Conservation (phyloP, 495 filamentous ascomycete species). For the Penicillium antarcticum region DNA sequence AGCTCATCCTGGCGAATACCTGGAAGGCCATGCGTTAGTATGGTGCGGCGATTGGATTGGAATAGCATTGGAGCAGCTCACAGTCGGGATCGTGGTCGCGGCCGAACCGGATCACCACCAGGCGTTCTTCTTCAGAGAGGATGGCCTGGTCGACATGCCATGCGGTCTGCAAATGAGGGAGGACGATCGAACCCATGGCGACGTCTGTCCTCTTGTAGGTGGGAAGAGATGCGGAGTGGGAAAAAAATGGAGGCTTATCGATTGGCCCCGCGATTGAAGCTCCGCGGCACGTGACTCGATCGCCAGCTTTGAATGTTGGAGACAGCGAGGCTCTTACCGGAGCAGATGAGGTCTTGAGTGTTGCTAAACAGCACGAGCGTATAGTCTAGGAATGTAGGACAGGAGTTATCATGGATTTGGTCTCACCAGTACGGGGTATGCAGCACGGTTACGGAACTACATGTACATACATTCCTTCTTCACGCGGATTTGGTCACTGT, state of each 20-base stretch:
- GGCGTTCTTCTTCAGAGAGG: conserved; percentile 86
- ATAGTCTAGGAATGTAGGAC: background rate
- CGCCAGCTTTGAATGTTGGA: background rate
- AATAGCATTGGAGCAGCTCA: conserved; percentile 10
- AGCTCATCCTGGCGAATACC: conserved; percentile 94
- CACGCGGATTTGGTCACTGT: too few species aligned
- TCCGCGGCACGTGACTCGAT: conserved; percentile 17
- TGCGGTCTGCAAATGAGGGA: conserved; percentile 87
- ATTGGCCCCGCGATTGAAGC: conserved; percentile 18
- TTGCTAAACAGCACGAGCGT: too few species aligned
- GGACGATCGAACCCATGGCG: conserved; percentile 84
- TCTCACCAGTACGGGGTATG: too few species aligned
- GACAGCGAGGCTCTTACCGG: background rate
- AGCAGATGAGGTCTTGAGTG: background rate
- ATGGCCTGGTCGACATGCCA: conserved; percentile 98
- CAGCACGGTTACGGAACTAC: too few species aligned
- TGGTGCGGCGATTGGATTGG: background rate
- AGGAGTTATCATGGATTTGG: too few species aligned
- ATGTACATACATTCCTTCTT: too few species aligned
- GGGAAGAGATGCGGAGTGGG: background rate
- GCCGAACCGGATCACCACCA: conserved; percentile 94
- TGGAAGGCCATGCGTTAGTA: conserved; percentile 17
- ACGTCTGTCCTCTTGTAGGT: background rate
- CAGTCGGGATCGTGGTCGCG: conserved; percentile 70
- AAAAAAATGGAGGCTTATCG: conserved; percentile 21